Conservation (phyloP, 2,329 filamentous ascomycete genomes). For the Aspergillus pseudoterreus region DNA sequence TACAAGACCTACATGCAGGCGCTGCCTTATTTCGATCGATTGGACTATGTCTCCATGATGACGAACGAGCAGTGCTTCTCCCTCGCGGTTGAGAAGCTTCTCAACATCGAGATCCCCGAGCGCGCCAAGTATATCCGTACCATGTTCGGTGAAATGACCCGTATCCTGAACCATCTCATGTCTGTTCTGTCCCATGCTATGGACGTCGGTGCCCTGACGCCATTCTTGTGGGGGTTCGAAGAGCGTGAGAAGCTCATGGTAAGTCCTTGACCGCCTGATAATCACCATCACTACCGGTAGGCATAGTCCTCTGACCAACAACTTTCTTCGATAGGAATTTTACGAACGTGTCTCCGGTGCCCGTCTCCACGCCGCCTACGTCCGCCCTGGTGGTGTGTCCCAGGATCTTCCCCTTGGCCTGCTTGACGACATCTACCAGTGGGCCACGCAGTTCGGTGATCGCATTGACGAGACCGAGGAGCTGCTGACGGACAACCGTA, state of each 20-base stretch:
- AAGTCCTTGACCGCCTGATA: conserved; percentile 34
- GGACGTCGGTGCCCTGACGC: conserved; percentile 97
- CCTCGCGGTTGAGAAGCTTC: conserved; percentile 92
- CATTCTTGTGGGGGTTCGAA: conserved; percentile 99
- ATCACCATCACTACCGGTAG: neutral
- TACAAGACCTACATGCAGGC: conserved; percentile 99
- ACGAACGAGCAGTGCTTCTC: conserved; percentile 98
- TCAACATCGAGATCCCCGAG: conserved; percentile 94
- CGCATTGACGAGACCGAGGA: conserved; percentile 98
- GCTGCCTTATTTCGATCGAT: conserved; percentile 94
- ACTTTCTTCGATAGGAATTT: conserved; percentile 69
- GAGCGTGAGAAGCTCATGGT: conserved; percentile 99
- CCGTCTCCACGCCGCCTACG: conserved; percentile 93
- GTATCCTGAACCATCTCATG: conserved; percentile 96
- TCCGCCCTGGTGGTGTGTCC: conserved; percentile 92
- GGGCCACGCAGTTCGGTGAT: conserved; percentile 98
- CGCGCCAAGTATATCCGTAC: conserved; percentile 97
- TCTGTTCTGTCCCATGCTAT: conserved; percentile 95
- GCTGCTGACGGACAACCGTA: conserved; percentile 97
- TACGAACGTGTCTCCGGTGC: conserved; percentile 98
- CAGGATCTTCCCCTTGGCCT: conserved; percentile 92
- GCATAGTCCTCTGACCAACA: neutral
- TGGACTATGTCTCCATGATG: conserved; percentile 99
- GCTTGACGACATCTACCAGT: conserved; percentile 98
- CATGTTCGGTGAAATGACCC: conserved; percentile 90